These are phyloP conservation scores for Umbellularia californica DNA, from an alignment of 164 flowering plant species.

Conservation along the genomic window DNA sequence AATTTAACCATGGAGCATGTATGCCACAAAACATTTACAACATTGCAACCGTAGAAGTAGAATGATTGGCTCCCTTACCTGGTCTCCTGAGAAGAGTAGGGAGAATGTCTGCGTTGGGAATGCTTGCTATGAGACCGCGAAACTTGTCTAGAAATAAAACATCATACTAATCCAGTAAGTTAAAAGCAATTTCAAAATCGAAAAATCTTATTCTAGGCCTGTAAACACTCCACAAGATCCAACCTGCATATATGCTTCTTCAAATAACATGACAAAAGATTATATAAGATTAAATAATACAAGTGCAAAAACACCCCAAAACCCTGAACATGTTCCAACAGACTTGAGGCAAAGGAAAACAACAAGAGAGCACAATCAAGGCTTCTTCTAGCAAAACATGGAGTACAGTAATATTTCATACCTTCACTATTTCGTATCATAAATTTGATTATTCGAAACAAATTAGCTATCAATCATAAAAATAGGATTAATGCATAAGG, in stretches of 20 bases:
- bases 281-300: neutral
- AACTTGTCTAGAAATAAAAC: slow-evolving; percentile 90
- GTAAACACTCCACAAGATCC: slow-evolving; percentile 16
- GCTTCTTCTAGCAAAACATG: neutral
- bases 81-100: slow-evolving; percentile 84
- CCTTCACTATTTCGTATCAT: too few relatives aligned
- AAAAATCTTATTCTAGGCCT: slow-evolving; percentile 24
- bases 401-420: too few relatives aligned
- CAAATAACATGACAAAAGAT: neutral
- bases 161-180: slow-evolving; percentile 72
- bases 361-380: neutral
- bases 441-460: too few relatives aligned
- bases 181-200: slow-evolving; percentile 21
- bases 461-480: too few relatives aligned
- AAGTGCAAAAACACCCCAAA: neutral
- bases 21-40: slow-evolving; percentile 26
- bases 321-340: neutral
- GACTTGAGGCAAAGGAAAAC: neutral
- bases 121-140: slow-evolving; percentile 97
- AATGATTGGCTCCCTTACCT: slow-evolving; percentile 54
- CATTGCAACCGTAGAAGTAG: slow-evolving; percentile 15
- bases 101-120: slow-evolving; percentile 98
- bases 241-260: slow-evolving; percentile 8
- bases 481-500: too few relatives aligned
- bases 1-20: slow-evolving; percentile 15